phyloP scores from a whole-genome alignment of 176 grass and related monocot species.

The Neostapfia colusana region DNA sequence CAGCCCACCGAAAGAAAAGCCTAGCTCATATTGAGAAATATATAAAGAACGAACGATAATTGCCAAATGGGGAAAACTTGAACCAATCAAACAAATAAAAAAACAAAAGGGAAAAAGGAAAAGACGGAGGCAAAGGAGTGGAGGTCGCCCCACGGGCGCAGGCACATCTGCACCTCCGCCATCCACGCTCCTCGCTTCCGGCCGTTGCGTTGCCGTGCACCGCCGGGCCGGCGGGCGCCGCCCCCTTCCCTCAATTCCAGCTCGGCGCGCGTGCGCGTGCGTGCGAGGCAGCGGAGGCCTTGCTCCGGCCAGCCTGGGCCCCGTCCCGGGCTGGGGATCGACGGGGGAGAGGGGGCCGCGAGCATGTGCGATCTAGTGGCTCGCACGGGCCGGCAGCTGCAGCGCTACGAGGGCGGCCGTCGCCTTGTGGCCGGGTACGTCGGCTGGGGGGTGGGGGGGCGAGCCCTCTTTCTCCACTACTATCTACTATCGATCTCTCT shows the following conservation, averaged over 20 bases:
- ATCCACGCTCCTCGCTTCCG: neutral
- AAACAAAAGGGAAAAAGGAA: neutral
- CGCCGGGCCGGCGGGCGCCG: neutral
- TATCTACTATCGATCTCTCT: neutral
- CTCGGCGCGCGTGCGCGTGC: neutral
- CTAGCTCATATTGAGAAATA: too few species aligned
- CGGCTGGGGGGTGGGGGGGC: slow-evolving; percentile 10
- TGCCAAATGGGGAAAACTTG: neutral
- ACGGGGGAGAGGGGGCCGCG: neutral
- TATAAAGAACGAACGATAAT: too few species aligned
- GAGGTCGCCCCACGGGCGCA: neutral
- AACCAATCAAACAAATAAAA: neutral
- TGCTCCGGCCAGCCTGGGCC: neutral
- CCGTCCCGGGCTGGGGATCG: neutral
- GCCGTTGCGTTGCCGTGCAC: slow-evolving; percentile 8
- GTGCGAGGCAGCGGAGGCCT: neutral
- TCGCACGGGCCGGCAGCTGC: slow-evolving; percentile 80
- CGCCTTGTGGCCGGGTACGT: slow-evolving; percentile 75
- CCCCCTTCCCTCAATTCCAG: neutral
- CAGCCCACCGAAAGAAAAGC: too few species aligned
- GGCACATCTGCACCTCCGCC: neutral
- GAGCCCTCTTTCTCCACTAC: neutral
- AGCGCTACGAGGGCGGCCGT: slow-evolving; percentile 79
- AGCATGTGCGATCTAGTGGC: slow-evolving; percentile 85
- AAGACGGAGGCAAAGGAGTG: too few species aligned